Percentiles rank a stretch among this genome's conserved stretches.
Conservation (phyloP, 768 basidiomycete genomes). For the Amanita molliuscula region DNA sequence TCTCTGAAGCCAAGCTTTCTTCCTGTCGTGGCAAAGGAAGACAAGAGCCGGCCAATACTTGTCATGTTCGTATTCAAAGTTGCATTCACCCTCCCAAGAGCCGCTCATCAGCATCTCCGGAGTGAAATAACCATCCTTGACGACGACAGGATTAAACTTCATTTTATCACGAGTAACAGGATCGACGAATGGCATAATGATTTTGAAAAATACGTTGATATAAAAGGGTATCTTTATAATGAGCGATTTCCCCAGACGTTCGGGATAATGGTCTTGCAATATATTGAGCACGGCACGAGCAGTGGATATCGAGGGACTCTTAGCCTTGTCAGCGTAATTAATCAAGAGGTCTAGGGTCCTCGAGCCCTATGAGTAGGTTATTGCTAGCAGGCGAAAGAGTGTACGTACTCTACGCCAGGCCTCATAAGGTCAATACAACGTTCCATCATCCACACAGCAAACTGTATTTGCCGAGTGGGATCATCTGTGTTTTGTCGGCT, state of each 20-base stretch:
- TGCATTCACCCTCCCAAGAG: slow-evolving; percentile 56
- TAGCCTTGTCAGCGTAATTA: slow-evolving; percentile 67
- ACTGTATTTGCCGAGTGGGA: slow-evolving; percentile 57
- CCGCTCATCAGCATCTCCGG: slow-evolving; percentile 60
- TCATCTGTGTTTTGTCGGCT: slow-evolving; percentile 74
- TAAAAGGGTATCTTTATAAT: slow-evolving; percentile 79
- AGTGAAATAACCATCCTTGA: slow-evolving; percentile 58
- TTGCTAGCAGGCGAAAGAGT: not conserved
- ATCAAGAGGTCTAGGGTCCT: slow-evolving; percentile 67
- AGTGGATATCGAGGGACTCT: slow-evolving; percentile 36
- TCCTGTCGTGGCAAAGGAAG: slow-evolving; percentile 39
- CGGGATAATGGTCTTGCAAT: slow-evolving; percentile 78
- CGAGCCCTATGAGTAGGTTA: not conserved
- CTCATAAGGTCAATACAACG: slow-evolving; percentile 67
- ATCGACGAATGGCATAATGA: slow-evolving; percentile 77
- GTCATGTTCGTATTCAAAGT: slow-evolving; percentile 67
- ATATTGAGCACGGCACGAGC: slow-evolving; percentile 45
- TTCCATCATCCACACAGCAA: slow-evolving; percentile 70
- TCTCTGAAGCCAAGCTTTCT: slow-evolving; percentile 36
- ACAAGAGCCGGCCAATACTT: slow-evolving; percentile 67
- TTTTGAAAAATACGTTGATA: slow-evolving; percentile 62
- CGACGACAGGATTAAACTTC: slow-evolving; percentile 61
- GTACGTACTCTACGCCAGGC: slow-evolving; percentile 68
- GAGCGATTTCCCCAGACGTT: slow-evolving; percentile 67
- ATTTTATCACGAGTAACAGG: slow-evolving; percentile 70